Conservation (phyloP, 495 filamentous ascomycete species). For the Mycothermus thermophilus region DNA sequence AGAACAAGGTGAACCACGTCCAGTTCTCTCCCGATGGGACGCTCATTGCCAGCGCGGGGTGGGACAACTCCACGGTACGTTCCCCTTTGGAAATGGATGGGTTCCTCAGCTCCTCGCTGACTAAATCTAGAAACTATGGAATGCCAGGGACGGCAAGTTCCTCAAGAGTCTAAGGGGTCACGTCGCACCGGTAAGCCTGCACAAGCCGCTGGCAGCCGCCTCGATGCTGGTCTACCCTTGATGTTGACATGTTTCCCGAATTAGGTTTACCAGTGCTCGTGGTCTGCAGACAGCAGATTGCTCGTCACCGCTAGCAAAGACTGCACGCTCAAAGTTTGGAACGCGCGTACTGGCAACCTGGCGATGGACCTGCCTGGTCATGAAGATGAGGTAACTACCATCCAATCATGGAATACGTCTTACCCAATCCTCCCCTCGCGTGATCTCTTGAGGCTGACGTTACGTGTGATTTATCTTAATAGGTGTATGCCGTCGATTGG, state of each 20-base stretch:
- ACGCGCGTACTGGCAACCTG: constrained; percentile 70
- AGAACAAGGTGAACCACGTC: constrained; percentile 93
- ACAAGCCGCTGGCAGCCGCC: background rate
- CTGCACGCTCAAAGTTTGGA: constrained; percentile 90
- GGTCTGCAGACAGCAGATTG: constrained; percentile 75
- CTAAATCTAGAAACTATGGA: constrained; percentile 17
- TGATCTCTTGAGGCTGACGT: too few relatives aligned
- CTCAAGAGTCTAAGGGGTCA: constrained; percentile 78
- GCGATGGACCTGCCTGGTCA: constrained; percentile 82
- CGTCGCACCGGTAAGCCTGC: constrained; percentile 50
- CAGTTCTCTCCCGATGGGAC: constrained; percentile 82
- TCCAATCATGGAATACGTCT: background rate
- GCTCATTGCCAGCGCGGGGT: constrained; percentile 73
- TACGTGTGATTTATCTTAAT: constrained; percentile 1
- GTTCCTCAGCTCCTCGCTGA: too few relatives aligned
- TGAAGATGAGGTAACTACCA: constrained; percentile 84
- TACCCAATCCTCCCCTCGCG: too few relatives aligned
- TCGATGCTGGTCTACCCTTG: too few relatives aligned
- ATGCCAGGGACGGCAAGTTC: constrained; percentile 55
- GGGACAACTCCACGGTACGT: constrained; percentile 52
- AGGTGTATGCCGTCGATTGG: constrained; percentile 47
- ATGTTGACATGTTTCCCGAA: background rate
- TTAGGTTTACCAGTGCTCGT: constrained; percentile 72
- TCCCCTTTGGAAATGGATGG: too few relatives aligned
- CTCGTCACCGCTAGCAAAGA: constrained; percentile 81